These are phyloP conservation scores for Hyphodiscus sp. DNA, from an alignment of 2,329 filamentous ascomycete species.

Conservation along the genomic window DNA sequence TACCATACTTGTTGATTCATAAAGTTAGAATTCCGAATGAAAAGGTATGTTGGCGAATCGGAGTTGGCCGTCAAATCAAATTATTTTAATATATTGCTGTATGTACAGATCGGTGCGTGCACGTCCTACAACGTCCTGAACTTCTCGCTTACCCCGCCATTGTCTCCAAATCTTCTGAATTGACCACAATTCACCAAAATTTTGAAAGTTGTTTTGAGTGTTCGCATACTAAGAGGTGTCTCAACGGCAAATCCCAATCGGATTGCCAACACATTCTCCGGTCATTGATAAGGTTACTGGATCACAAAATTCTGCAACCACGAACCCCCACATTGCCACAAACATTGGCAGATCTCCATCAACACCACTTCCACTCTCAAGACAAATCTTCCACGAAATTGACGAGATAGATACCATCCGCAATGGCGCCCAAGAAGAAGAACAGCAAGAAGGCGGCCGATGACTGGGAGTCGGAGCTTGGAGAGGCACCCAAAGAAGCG, in stretches of 20 bases:
- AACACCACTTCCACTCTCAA: not conserved
- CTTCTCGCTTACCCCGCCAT: not conserved
- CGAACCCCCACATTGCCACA: not conserved
- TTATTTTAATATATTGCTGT: no score
- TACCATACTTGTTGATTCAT: no score
- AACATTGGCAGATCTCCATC: not conserved
- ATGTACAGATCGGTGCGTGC: no score
- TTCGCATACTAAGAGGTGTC: not conserved
- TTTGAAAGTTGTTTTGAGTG: not conserved
- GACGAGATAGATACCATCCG: constrained; percentile 42
- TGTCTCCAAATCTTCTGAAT: not conserved
- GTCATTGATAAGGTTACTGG: not conserved
- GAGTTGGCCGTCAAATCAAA: no score
- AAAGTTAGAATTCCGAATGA: no score
- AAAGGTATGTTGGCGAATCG: no score
- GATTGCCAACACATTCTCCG: not conserved
- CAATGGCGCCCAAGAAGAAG: constrained; percentile 95
- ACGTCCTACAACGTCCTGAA: no score
- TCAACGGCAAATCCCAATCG: not conserved
- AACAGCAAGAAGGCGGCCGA: constrained; percentile 78
- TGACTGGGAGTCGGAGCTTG: constrained; percentile 92
- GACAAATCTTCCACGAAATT: constrained; percentile 48
- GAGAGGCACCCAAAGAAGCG: constrained; percentile 56
- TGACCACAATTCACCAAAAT: not conserved
- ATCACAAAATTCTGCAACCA: not conserved